These are phyloP conservation scores for Kwoniella sp. DNA, from an alignment of 768 basidiomycete genomes.

Conservation along the genomic window DNA sequence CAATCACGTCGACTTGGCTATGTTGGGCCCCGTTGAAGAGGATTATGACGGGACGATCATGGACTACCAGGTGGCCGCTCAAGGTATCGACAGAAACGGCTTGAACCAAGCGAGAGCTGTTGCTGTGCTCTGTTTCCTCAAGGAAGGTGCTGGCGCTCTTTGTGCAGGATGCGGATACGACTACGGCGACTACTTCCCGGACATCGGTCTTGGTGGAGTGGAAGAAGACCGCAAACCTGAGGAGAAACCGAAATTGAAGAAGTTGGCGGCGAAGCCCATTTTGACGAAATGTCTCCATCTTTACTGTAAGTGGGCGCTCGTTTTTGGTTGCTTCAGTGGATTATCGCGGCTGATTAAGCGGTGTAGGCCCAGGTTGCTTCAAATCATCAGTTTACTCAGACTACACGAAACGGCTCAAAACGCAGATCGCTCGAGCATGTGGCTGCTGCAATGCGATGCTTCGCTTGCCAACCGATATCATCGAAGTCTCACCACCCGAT, in stretches of 20 bases:
- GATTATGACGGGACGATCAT: slow-evolving; percentile 60
- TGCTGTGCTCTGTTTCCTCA: slow-evolving; percentile 80
- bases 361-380: slow-evolving; percentile 67
- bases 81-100: slow-evolving; percentile 75
- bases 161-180: slow-evolving; percentile 86
- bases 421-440: slow-evolving; percentile 64
- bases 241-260: slow-evolving; percentile 41
- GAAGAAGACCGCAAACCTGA: slow-evolving; percentile 56
- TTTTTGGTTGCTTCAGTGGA: neutral
- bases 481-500: slow-evolving; percentile 74
- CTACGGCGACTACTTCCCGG: slow-evolving; percentile 61
- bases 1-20: slow-evolving; percentile 75
- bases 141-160: slow-evolving; percentile 82
- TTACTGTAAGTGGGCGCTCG: slow-evolving; percentile 64
- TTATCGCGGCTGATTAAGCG: slow-evolving; percentile 2
- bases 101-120: slow-evolving; percentile 71
- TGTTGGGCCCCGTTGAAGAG: slow-evolving; percentile 56
- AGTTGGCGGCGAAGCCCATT: slow-evolving; percentile 60
- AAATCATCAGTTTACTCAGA: slow-evolving; percentile 72
- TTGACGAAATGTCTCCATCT: slow-evolving; percentile 93
- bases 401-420: slow-evolving; percentile 73
- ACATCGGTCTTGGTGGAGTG: slow-evolving; percentile 34
- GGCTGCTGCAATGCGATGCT: slow-evolving; percentile 76
- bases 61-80: slow-evolving; percentile 77
- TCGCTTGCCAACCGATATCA: slow-evolving; percentile 67